Percentiles rank a stretch among this genome's conserved stretches.
phyloP scores from a whole-genome alignment of 208 protist genomes.

The Crithidia acanthocephali region DNA sequence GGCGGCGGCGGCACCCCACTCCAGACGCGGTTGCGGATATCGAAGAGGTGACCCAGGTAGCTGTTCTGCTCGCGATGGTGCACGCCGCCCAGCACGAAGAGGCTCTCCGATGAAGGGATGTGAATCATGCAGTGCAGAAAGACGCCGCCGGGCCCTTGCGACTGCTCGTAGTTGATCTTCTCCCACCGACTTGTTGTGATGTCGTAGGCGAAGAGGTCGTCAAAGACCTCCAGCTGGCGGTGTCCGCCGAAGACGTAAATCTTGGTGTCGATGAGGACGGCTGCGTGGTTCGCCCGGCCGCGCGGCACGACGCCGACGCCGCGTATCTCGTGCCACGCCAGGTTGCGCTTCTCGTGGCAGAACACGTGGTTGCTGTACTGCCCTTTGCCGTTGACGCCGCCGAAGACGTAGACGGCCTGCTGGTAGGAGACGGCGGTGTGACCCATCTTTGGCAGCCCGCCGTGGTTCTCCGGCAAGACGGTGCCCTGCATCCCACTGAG shows the following conservation, averaged over 20 bases:
- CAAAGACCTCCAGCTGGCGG: conserved; percentile 75
- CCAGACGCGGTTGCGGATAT: conserved; percentile 83
- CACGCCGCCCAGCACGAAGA: conserved; percentile 87
- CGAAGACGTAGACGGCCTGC: conserved; percentile 79
- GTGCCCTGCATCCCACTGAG: conserved; percentile 59
- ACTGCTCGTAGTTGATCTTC: conserved; percentile 65
- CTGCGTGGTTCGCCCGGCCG: conserved; percentile 80
- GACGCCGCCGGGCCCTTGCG: conserved; percentile 72
- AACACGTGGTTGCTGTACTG: conserved; percentile 70
- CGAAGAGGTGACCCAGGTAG: conserved; percentile 82
- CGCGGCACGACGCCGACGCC: conserved; percentile 72
- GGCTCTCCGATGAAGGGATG: conserved; percentile 56
- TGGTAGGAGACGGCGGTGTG: conserved; percentile 83
- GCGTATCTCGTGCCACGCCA: conserved; percentile 82
- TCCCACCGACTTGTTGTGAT: conserved; percentile 75
- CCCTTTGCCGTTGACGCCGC: conserved; percentile 70
- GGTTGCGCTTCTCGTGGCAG: conserved; percentile 77
- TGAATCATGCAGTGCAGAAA: conserved; percentile 85
- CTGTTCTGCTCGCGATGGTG: conserved; percentile 86
- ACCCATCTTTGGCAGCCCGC: conserved; percentile 70
- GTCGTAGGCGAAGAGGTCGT: conserved; percentile 79
- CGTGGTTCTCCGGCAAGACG: conserved; percentile 71
- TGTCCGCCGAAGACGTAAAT: conserved; percentile 88
- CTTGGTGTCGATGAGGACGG: conserved; percentile 64
- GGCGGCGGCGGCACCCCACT: conserved; percentile 73